A percentile compares a stretch with the other conserved stretches of the same genome.
Conservation (phyloP, 148 eudicot genomes). For the Fallopia convolvulus region DNA sequence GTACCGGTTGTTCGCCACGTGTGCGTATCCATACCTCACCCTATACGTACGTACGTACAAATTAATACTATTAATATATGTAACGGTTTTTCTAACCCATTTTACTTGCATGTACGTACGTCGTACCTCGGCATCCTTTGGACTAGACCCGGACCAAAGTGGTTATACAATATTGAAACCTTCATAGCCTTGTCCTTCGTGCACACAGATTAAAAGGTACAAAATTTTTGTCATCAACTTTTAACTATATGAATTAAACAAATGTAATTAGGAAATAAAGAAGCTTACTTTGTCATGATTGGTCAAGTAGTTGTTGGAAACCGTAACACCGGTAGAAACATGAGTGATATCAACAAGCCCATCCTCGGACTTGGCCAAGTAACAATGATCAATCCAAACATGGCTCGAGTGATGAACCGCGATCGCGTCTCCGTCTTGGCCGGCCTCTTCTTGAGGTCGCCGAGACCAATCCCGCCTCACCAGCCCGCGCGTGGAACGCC, state of each 20-base stretch:
- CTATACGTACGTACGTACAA: background rate
- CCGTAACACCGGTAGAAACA: background rate
- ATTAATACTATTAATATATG: no score
- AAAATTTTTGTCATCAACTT: no score
- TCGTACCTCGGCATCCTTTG: background rate
- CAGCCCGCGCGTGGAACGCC: background rate
- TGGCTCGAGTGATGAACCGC: background rate
- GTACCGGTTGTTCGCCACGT: background rate
- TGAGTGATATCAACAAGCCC: background rate
- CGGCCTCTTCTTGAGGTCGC: background rate
- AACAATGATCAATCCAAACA: background rate
- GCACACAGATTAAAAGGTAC: background rate
- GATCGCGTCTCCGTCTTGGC: background rate
- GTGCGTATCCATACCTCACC: background rate
- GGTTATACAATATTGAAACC: background rate
- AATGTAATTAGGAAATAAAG: no score
- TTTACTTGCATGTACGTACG: no score
- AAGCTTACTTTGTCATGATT: background rate
- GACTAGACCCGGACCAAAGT: background rate
- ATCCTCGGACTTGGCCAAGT: background rate
- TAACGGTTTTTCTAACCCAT: no score
- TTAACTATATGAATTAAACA: no score
- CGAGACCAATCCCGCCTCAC: background rate
- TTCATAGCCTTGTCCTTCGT: background rate
- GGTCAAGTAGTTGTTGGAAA: background rate